Evolutionary conservation across 1,284 basidiomycete species (phyloP), one percentile per base, ranked within the genome.

Genomic region (Irpex rosettiformis): DNA sequence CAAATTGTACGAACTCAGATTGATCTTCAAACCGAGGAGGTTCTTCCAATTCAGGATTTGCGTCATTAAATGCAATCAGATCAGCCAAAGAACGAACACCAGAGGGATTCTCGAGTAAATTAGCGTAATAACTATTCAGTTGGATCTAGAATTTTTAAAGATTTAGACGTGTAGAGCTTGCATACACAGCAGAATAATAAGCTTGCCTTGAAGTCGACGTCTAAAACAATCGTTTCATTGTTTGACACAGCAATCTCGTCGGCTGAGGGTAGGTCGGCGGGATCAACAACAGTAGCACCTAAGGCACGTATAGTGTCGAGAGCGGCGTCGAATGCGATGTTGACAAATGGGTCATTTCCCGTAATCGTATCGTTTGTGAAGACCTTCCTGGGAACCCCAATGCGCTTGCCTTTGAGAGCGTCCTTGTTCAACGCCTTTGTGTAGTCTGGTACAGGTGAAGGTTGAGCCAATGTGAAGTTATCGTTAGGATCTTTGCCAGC

Each of bases 201-300:
- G 58, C 58, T 16, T 29, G 73, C 84, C 76, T 86, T 87, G 70
- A 86, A 85, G 61, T 88, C 84, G 1, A 73, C 69, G 29, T 77
- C 68, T 8, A 83, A 64, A 2, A 87, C 84, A 10, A 82, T 62
- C 0, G 77, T 78, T 66, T 87, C 84, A 58, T 82, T 83, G 10
- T 79, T 76, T 0, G 77, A 81, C 6, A 65, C 66, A 4, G 72
- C 71, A 49, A 86, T 77, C 54, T 84, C 83, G 4, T 80, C 74
- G 4, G 80, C 82, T 42, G 77, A 79, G 0, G 85, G 84, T 11
- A 87, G 66, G 66, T 87, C 79, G 1, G 83, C 84, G 3, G 84
- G 83, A 67, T 87, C 86, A 3, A 88, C 75, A 13, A 88, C 69
- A 0, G 79, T 83, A 1, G 85, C 85, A 4, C 86, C 85, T 1